phyloP scores from a whole-genome alignment of 352 stramenopile genomes.

The Globisporangium paddicum region DNA sequence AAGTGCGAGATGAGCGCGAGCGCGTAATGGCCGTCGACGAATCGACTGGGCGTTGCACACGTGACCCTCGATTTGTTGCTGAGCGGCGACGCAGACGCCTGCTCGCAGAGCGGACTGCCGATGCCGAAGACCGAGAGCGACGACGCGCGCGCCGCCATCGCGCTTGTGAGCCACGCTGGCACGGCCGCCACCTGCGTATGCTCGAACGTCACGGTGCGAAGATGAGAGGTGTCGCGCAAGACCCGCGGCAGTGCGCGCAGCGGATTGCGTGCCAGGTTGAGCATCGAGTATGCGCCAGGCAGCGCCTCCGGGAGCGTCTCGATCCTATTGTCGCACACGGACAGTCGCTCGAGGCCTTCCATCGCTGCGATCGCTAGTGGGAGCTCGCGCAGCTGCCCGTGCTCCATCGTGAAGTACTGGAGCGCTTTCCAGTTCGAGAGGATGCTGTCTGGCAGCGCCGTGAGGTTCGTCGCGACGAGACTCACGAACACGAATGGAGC shows the following conservation, averaged over 20 bases:
- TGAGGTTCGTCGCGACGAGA: constrained; percentile 11
- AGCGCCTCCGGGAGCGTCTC: not conserved
- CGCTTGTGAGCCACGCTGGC: not conserved
- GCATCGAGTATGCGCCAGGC: not conserved
- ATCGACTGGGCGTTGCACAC: not conserved
- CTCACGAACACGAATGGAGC: constrained; percentile 11
- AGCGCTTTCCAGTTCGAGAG: constrained; percentile 4
- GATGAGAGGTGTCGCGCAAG: not conserved
- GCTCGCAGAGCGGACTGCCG: not conserved
- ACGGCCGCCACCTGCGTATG: constrained; percentile 1
- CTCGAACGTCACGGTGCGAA: constrained; percentile 5
- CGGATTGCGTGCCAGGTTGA: constrained; percentile 9
- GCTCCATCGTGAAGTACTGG: constrained; percentile 11
- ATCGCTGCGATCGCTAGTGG: constrained; percentile 4
- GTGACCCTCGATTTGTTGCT: not conserved
- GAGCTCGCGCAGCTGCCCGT: constrained; percentile 7
- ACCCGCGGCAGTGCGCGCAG: not conserved
- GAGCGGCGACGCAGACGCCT: not conserved
- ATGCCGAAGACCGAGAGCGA: not conserved
- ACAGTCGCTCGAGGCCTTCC: constrained; percentile 5
- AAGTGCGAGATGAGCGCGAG: constrained; percentile 1
- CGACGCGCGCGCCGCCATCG: not conserved
- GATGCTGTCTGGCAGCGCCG: constrained; percentile 1
- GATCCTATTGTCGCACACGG: constrained; percentile 8
- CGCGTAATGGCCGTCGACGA: not conserved